These are phyloP conservation scores for Vigna reflexopilosa DNA, from an alignment of 306 rosid species.

Conservation along the genomic window DNA sequence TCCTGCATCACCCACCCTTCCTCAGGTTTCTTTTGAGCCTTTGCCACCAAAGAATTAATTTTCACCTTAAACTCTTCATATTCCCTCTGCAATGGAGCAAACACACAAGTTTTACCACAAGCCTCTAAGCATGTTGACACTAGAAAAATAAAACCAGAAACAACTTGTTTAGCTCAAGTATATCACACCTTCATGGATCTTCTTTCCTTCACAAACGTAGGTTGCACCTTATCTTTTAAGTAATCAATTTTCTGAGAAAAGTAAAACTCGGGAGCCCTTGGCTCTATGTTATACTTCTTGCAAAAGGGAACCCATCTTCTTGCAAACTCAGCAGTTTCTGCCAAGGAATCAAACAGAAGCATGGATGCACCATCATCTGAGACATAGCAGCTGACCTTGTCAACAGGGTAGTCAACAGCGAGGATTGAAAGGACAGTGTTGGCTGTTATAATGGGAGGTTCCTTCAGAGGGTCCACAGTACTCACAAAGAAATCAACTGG, in stretches of 20 bases:
- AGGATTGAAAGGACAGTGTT: constrained; percentile 91
- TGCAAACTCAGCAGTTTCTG: constrained; percentile 96
- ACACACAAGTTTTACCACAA: constrained; percentile 16
- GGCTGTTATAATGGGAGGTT: constrained; percentile 90
- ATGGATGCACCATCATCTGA: constrained; percentile 95
- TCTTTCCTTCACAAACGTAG: constrained; percentile 87
- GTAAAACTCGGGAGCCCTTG: constrained; percentile 87
- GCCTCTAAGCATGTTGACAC: constrained; percentile 6
- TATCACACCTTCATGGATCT: constrained; percentile 72
- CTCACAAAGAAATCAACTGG: constrained; percentile 80
- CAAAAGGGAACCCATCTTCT: constrained; percentile 95
- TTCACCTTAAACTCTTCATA: constrained; percentile 92
- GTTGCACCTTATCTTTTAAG: constrained; percentile 78
- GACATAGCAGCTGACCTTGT: constrained; percentile 80
- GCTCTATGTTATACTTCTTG: constrained; percentile 79
- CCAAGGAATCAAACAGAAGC: constrained; percentile 83
- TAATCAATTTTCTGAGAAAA: constrained; percentile 81
- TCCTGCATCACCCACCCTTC: constrained; percentile 89
- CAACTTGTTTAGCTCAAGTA: not conserved
- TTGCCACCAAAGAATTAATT: constrained; percentile 83
- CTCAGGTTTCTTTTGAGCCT: constrained; percentile 84
- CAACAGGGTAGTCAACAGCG: constrained; percentile 88
- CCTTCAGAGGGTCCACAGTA: constrained; percentile 92
- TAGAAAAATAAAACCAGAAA: not conserved
- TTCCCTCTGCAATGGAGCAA: constrained; percentile 64